Base-by-base conservation (phyloP, 148 eudicot genomes). In the Rhododendron ovatum region DNA sequence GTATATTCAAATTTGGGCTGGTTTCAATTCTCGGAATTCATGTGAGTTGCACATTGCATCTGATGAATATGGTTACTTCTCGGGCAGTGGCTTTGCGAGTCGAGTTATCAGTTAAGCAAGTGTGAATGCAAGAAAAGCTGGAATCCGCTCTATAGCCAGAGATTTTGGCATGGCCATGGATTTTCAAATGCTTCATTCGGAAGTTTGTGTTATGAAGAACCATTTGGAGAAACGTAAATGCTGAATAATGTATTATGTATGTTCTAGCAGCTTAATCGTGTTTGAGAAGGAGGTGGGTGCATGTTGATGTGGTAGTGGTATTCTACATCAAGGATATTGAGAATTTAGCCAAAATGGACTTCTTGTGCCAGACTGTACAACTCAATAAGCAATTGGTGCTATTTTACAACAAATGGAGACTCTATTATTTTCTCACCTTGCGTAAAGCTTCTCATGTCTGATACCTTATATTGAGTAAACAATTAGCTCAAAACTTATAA, bases 81-180 rank as follows among this genome's bases (percentile, higher is more conserved):
- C 22, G 24, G 45, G 45, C n/a, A 2, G 78, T 35, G 45, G n/a
- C 55, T 80, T 28, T 80, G 50, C n/a, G n/a, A 20, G 81, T 41
- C 26, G 15, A 48, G 33, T 80, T 48, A 50, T 41, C 1, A 6
- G 45, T 41, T 41, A 41, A 48, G 35, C 22, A 7, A 26, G 75
- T 13, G 35, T 69, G 75, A 6, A 41, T 69, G 13, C 75, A 3
- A 11, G 75, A 28, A 69, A 43, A 39, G 30, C 45, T 24, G 37
- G 75, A 33, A 69, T 41, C 59, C 22, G 63, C 73, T 81, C 45
- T 80, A 87, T 80, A 87, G 80, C 78, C 85, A 89, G 90, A 69
- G 90, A 61, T 89, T 91, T 17, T n/a, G 71, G 30, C 69, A 61
- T 61, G 69, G 7, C 24, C 69, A 61, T 61, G 0, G 3, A 61